Conservation (phyloP, 2,329 filamentous ascomycete genomes). For the Ophiostoma montium region DNA sequence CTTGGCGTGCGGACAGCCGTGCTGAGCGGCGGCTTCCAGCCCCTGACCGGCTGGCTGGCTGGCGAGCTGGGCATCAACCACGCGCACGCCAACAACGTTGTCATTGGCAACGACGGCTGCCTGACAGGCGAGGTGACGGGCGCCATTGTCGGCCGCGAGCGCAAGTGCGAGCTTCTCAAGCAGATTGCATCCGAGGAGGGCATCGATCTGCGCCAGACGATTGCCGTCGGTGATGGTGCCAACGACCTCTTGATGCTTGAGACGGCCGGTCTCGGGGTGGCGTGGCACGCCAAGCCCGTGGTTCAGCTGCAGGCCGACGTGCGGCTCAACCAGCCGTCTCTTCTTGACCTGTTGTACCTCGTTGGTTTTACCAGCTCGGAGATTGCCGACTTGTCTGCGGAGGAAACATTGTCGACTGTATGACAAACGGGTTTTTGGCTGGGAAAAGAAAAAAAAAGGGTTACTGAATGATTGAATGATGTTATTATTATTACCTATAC, state of each 20-base stretch:
- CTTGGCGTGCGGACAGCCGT: constrained; percentile 82
- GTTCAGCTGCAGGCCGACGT: constrained; percentile 67
- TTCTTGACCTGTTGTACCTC: constrained; percentile 60
- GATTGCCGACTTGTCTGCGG: constrained; percentile 21
- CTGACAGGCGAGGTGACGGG: constrained; percentile 62
- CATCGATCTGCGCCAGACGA: constrained; percentile 49
- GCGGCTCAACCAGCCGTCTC: constrained; percentile 53
- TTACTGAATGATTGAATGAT: too few relatives aligned
- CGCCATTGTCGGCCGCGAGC: constrained; percentile 60
- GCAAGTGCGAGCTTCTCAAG: constrained; percentile 57
- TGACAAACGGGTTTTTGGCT: too few relatives aligned
- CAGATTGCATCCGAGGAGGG: constrained; percentile 56
- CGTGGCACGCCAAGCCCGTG: constrained; percentile 71
- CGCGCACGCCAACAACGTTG: constrained; percentile 75
- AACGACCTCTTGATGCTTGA: constrained; percentile 74
- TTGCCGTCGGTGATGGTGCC: constrained; percentile 69
- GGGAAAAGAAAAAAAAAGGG: too few relatives aligned
- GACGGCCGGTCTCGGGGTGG: constrained; percentile 61
- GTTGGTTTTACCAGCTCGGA: constrained; percentile 59
- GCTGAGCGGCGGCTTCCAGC: constrained; percentile 81
- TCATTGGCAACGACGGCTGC: constrained; percentile 41
- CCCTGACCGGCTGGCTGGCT: constrained; percentile 77
- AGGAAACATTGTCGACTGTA: neutral
- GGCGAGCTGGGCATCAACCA: constrained; percentile 72
- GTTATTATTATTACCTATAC: too few relatives aligned